phyloP scores from a whole-genome alignment of 257 asterid species.

The Solanum arcanum region DNA sequence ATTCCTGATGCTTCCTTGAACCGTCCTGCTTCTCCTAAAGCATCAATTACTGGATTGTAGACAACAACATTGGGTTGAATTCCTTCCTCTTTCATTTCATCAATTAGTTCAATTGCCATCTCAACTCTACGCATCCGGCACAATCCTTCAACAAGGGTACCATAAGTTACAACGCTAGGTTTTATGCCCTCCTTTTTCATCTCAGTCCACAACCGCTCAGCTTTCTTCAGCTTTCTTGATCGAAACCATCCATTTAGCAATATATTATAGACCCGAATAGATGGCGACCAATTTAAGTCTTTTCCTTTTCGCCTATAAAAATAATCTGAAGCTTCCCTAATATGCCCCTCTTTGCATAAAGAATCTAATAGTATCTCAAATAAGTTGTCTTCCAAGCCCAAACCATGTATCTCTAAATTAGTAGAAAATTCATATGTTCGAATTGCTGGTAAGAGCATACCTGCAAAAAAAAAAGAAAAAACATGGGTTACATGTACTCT shows the following conservation, averaged over 20 bases:
- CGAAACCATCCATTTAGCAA: slow-evolving; percentile 74
- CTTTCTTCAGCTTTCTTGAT: slow-evolving; percentile 44
- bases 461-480: slow-evolving; percentile 22
- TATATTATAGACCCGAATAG: slow-evolving; percentile 50
- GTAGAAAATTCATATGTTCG: slow-evolving; percentile 50
- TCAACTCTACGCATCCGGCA: slow-evolving; percentile 53
- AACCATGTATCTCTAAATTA: slow-evolving; percentile 26
- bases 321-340: slow-evolving; percentile 53
- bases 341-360: slow-evolving; percentile 72
- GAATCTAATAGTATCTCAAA: slow-evolving; percentile 65
- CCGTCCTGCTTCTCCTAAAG: slow-evolving; percentile 78
- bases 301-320: slow-evolving; percentile 25
- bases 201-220: slow-evolving; percentile 49
- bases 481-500: background rate
- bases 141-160: slow-evolving; percentile 74
- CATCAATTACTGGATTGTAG: slow-evolving; percentile 69
- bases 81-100: slow-evolving; percentile 53
- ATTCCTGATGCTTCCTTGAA: slow-evolving; percentile 68
- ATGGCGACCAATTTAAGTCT: slow-evolving; percentile 45
- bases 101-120: slow-evolving; percentile 45
- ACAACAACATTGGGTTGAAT: slow-evolving; percentile 57
- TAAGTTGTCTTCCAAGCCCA: slow-evolving; percentile 22
- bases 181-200: slow-evolving; percentile 47
- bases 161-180: slow-evolving; percentile 67
- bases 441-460: slow-evolving; percentile 50